Percentiles rank a stretch among this genome's conserved stretches.
phyloP scores from a whole-genome alignment of 371 early-diverging fungal genomes.

The Haplosporangium sp. region DNA sequence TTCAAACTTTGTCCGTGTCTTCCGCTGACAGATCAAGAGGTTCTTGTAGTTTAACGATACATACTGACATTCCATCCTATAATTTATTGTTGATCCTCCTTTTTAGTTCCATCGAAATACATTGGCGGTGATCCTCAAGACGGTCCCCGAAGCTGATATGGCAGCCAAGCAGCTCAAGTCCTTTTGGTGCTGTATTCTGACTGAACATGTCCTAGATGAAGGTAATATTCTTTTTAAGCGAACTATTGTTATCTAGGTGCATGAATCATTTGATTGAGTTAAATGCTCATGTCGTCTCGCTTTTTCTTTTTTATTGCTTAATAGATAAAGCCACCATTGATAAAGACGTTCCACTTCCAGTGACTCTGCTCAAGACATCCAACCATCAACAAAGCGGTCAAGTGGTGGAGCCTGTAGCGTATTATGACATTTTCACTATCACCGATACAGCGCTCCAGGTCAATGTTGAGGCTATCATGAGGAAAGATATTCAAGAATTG shows the following conservation, averaged over 20 bases:
- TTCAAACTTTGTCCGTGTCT: not conserved
- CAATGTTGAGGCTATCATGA: constrained; percentile 65
- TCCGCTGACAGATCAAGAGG: too few species aligned
- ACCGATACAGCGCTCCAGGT: constrained; percentile 65
- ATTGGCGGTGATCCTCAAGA: constrained; percentile 73
- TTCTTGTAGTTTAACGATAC: too few species aligned
- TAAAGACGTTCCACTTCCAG: constrained; percentile 66
- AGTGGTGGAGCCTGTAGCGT: constrained; percentile 66
- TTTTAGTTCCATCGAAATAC: constrained; percentile 69
- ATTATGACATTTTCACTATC: constrained; percentile 74
- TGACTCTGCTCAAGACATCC: constrained; percentile 68
- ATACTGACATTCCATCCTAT: too few species aligned
- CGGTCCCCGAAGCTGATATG: constrained; percentile 37
- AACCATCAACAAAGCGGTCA: constrained; percentile 57
- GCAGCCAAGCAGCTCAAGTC: constrained; percentile 58
- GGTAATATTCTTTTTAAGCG: not conserved
- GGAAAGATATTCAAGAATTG: constrained; percentile 54
- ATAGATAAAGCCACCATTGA: constrained; percentile 11
- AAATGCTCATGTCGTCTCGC: not conserved
- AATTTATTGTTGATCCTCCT: too few species aligned
- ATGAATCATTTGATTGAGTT: not conserved
- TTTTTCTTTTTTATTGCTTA: not conserved
- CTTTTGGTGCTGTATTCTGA: constrained; percentile 62
- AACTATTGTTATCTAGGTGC: not conserved
- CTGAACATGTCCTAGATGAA: constrained; percentile 8